phyloP scores from a whole-genome alignment of 805 yeast genomes.

The Sugiyamaella marilandica region DNA sequence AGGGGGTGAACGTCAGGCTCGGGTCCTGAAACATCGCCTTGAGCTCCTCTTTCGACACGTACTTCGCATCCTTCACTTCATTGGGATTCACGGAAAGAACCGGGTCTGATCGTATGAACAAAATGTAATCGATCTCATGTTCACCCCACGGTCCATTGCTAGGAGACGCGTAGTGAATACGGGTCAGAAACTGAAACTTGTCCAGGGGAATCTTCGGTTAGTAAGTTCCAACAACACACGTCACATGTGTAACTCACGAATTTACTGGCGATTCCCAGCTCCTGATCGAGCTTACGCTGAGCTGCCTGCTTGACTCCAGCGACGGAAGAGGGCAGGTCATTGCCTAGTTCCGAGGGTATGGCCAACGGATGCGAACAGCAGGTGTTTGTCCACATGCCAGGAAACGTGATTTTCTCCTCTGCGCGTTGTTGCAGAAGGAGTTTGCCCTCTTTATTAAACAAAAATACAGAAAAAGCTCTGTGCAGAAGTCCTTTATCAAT shows the following conservation, averaged over 20 bases:
- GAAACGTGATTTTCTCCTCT: slow-evolving; percentile 92
- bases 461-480: slow-evolving; percentile 93
- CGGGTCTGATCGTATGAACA: slow-evolving; percentile 61
- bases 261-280: slow-evolving; percentile 69
- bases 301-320: slow-evolving; percentile 85
- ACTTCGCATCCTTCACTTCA: slow-evolving; percentile 78
- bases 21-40: slow-evolving; percentile 68
- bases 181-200: slow-evolving; percentile 74
- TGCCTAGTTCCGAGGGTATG: slow-evolving; percentile 73
- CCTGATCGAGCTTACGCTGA: slow-evolving; percentile 86
- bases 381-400: slow-evolving; percentile 97
- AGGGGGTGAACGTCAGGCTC: slow-evolving; percentile 80
- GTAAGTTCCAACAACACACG: neutral
- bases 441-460: slow-evolving; percentile 72
- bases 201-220: slow-evolving; percentile 43
- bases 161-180: slow-evolving; percentile 91
- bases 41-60: slow-evolving; percentile 65
- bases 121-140: slow-evolving; percentile 93
- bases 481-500: slow-evolving; percentile 84
- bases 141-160: slow-evolving; percentile 88
- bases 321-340: slow-evolving; percentile 53
- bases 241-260: slow-evolving; percentile 32
- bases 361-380: slow-evolving; percentile 98
- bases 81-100: slow-evolving; percentile 56
- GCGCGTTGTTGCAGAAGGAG: slow-evolving; percentile 93